Evolutionary conservation across 163 green algal species (phyloP), one percentile per base, ranked within the genome.

Genomic region (Scenedesmus sp.): DNA sequence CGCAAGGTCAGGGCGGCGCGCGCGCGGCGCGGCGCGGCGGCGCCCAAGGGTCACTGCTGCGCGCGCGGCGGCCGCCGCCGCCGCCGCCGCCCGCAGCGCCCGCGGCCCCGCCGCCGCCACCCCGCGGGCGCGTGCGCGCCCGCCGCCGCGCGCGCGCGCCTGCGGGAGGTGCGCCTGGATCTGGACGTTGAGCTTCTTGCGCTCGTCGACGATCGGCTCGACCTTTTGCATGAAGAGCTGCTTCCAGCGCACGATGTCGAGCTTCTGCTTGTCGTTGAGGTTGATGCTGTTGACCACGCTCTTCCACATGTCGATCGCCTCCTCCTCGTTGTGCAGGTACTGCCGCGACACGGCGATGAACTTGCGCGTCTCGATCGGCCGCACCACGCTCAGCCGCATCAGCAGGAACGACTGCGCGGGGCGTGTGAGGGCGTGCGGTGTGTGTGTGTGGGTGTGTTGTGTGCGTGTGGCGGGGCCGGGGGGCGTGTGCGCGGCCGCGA

Each of bases 221-320:
- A 94, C 89, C 84, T 92, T 91, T 51, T 84, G 76, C 51, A 93
- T 87, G 81, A 95, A 94, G 44, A 93, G 83, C 72, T 83, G 81
- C 80, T 92, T 91, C 69, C 93, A 87, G 63, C 89, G 83, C 58
- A 89, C 77, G 10, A 95, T 87, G 69, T 93, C 84, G 13, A 69
- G 65, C 71, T 89, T 85, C 85, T 95, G 91, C 64, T 91, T 77
- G 9, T 82, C 53, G 22, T 17, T 84, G 50, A 95, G 84, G 63
- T 88, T 78, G 58, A 94, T 90, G 57, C 80, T 78, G 60, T 85
- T 87, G 65, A 91, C 81, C 29, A 91, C 86, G 57, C 56, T 83
- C 82, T 86, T 88, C 86, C 86, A 91, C 71, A 91, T 83, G 47
- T 88, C 84, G n/a, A 90, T 90, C 54, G 87, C 84, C 81, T 91